Evolutionary conservation across 2,329 filamentous ascomycete species (phyloP).

Genomic region (Apiospora marii): DNA sequence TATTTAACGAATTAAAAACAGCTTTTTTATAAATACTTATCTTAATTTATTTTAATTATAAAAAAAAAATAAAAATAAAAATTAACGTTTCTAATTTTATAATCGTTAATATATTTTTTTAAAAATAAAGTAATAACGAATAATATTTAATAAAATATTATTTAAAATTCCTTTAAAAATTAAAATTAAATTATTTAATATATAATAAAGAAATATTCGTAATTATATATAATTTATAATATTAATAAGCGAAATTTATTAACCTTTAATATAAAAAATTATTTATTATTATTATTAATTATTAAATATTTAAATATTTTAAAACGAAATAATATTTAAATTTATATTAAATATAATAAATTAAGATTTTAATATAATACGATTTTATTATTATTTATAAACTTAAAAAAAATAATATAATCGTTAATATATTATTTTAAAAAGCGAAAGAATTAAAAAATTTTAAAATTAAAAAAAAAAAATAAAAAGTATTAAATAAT

Average conservation of each 20-base stretch:
- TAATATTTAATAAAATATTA: not conserved
- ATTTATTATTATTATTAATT: slow-evolving; percentile 1
- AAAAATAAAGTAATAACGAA: too few species aligned
- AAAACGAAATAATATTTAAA: not conserved
- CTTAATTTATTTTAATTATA: too few species aligned
- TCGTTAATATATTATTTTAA: not conserved
- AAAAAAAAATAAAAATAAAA: not conserved
- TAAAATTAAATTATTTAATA: too few species aligned
- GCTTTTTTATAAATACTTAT: too few species aligned
- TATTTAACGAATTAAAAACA: not conserved
- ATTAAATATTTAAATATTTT: not conserved
- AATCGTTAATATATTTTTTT: too few species aligned
- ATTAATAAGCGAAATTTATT: not conserved
- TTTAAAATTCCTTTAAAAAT: too few species aligned
- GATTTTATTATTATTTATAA: not conserved
- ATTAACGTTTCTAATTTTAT: not conserved
- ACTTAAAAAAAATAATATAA: not conserved
- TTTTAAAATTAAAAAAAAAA: not conserved
- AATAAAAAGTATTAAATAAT: not conserved
- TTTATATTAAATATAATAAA: not conserved
- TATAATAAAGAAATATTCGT: too few species aligned
- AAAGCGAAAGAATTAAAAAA: not conserved
- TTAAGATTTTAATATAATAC: not conserved
- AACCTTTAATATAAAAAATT: not conserved
- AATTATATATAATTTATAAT: too few species aligned